Conservation (phyloP, 768 basidiomycete genomes). For the Naganishia kalamii region DNA sequence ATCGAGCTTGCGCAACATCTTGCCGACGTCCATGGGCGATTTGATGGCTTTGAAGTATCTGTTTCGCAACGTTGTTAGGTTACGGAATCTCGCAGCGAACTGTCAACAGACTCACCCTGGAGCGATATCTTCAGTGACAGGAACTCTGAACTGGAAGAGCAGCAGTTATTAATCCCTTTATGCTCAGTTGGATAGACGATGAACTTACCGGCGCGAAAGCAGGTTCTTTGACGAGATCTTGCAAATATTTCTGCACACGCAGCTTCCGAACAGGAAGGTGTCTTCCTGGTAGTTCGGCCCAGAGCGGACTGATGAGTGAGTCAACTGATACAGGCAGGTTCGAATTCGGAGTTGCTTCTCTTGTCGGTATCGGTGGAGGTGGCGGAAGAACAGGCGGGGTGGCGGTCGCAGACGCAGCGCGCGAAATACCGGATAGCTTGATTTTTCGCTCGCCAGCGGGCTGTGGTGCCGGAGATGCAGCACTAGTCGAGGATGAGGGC, state of each 20-base stretch:
- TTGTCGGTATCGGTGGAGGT: neutral
- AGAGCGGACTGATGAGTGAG: neutral
- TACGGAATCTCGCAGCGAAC: no score
- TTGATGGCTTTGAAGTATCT: constrained; percentile 15
- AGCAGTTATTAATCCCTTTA: no score
- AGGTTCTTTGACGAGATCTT: neutral
- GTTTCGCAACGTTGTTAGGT: neutral
- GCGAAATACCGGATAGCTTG: neutral
- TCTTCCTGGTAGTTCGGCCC: neutral
- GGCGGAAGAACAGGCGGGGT: neutral
- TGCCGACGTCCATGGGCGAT: constrained; percentile 60
- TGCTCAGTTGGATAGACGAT: neutral
- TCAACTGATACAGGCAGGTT: neutral
- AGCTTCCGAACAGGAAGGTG: constrained; percentile 1
- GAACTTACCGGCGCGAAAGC: neutral
- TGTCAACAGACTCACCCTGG: neutral
- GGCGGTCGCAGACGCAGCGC: neutral
- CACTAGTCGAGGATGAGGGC: neutral
- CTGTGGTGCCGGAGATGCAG: neutral
- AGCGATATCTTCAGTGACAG: constrained; percentile 2
- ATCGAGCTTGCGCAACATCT: constrained; percentile 64
- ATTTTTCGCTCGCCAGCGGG: neutral
- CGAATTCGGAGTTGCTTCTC: neutral
- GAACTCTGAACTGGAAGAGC: constrained; percentile 1
- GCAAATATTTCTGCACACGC: neutral